Conservation (phyloP, 805 yeast genomes). For the Saccharomycopsis sp. region DNA sequence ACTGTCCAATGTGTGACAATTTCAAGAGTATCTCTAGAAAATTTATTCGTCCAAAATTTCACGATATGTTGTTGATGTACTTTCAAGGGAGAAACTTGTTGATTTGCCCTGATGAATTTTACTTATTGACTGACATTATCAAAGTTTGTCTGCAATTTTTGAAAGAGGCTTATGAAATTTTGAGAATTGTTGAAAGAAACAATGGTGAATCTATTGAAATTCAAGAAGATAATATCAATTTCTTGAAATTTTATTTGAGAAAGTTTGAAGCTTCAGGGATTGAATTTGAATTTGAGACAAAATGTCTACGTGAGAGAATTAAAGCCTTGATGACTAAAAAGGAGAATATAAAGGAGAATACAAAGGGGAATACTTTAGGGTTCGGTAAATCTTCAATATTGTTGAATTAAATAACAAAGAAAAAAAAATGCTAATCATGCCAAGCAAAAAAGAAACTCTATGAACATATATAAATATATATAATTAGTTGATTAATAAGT, state of each 20-base stretch:
- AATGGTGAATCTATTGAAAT: slow-evolving; percentile 21
- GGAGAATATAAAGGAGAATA: background rate
- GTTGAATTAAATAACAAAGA: slow-evolving; percentile 6
- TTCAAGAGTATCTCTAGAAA: slow-evolving; percentile 29
- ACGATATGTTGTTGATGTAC: slow-evolving; percentile 28
- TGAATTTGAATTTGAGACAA: slow-evolving; percentile 30
- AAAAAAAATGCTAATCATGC: too few relatives aligned
- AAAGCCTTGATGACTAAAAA: background rate
- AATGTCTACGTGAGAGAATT: slow-evolving; percentile 5
- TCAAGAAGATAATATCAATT: slow-evolving; percentile 24
- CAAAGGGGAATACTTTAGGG: slow-evolving; percentile 6
- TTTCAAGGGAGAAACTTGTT: slow-evolving; percentile 27
- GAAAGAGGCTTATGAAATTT: slow-evolving; percentile 18
- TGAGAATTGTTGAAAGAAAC: slow-evolving; percentile 23
- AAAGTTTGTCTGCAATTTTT: slow-evolving; percentile 18
- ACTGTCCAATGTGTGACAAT: slow-evolving; percentile 45
- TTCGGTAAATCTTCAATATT: slow-evolving; percentile 14
- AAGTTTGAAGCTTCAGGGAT: slow-evolving; percentile 42
- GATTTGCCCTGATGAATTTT: slow-evolving; percentile 32
- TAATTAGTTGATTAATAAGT: too few relatives aligned
- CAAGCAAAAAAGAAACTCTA: too few relatives aligned
- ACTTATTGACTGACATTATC: slow-evolving; percentile 22
- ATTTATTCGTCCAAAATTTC: slow-evolving; percentile 30
- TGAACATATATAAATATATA: too few relatives aligned
- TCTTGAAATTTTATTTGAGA: slow-evolving; percentile 38